phyloP scores from a whole-genome alignment of 495 filamentous ascomycete species.

The Tuber aestivum region DNA sequence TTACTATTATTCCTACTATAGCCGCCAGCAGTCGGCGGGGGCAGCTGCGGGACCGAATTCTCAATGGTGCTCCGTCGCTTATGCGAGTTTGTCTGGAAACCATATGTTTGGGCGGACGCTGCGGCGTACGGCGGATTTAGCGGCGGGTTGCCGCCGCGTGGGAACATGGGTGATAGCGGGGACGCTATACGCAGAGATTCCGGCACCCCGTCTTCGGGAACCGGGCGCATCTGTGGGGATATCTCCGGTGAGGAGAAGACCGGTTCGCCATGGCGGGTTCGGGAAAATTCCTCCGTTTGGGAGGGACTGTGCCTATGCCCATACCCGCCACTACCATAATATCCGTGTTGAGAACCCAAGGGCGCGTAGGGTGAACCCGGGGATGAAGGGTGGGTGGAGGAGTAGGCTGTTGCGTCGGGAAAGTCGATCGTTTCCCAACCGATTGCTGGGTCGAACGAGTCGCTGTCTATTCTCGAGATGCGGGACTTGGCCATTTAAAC shows the following conservation, averaged over 20 bases:
- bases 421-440: constrained; percentile 24
- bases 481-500: constrained; percentile 23
- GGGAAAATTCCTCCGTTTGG: constrained; percentile 6
- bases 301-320: not conserved
- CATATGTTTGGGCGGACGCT: not conserved
- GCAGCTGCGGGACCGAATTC: not conserved
- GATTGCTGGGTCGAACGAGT: constrained; percentile 21
- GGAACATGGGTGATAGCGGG: constrained; percentile 13
- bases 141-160: not conserved
- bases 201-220: constrained; percentile 16
- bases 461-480: constrained; percentile 27
- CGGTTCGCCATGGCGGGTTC: constrained; percentile 13
- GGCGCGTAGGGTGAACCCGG: constrained; percentile 6
- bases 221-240: constrained; percentile 15
- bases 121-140: not conserved
- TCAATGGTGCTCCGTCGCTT: not conserved
- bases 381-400: constrained; percentile 6
- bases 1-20: not conserved
- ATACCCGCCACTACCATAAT: not conserved
- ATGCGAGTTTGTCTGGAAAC: not conserved
- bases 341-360: constrained; percentile 7
- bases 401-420: constrained; percentile 11
- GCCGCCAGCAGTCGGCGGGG: not conserved
- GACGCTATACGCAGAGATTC: constrained; percentile 14
- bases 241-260: constrained; percentile 19